These are phyloP conservation scores for Botryosphaeria dothidea DNA, from an alignment of 2,329 filamentous ascomycete species.

Conservation along the genomic window DNA sequence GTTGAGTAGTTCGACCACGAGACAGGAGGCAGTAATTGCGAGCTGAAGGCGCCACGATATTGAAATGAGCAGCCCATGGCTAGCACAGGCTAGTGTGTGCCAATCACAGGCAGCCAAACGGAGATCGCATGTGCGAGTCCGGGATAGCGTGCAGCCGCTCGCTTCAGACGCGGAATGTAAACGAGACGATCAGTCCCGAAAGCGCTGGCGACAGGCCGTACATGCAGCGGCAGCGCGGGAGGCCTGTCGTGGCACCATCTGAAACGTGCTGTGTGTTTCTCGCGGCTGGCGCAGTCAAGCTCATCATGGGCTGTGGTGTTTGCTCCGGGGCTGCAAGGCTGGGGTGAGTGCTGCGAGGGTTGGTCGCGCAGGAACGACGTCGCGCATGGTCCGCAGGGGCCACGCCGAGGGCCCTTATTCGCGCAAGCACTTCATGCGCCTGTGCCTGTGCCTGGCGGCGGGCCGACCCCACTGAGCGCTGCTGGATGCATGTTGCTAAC, in stretches of 20 bases:
- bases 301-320: not conserved
- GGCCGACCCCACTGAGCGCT: not conserved
- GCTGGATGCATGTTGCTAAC: no score
- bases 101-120: not conserved
- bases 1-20: not conserved
- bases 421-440: not conserved
- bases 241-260: not conserved
- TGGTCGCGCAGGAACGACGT: not conserved
- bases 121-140: slow-evolving; percentile 1
- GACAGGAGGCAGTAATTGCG: slow-evolving; percentile 13
- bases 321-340: not conserved
- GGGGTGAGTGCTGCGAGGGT: not conserved
- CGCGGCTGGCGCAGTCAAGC: not conserved
- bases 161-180: slow-evolving; percentile 9
- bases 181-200: slow-evolving; percentile 15
- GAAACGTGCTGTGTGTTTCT: not conserved
- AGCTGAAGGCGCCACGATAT: slow-evolving; percentile 15
- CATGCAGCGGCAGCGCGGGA: not conserved
- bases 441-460: not conserved
- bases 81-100: slow-evolving; percentile 3
- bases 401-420: not conserved
- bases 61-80: slow-evolving; percentile 13
- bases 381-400: not conserved
- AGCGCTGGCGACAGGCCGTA: not conserved
- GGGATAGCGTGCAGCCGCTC: not conserved